A percentile compares a stretch with the other conserved stretches of the same genome.
Evolutionary conservation across 1,284 basidiomycete genomes (phyloP).

Genomic region (Tremellales sp.): DNA sequence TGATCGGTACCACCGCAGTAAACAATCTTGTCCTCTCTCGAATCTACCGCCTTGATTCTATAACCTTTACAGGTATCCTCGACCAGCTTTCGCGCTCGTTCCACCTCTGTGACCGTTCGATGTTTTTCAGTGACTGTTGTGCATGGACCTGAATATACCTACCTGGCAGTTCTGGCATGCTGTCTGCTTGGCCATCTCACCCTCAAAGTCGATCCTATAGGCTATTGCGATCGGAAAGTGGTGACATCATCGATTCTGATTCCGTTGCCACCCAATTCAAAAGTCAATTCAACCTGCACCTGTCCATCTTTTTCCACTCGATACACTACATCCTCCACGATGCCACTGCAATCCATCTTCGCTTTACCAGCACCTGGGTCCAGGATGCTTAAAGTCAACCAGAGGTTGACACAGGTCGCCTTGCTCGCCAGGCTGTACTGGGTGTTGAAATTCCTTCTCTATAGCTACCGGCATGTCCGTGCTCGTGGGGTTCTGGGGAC

Average conservation of each 20-base stretch:
- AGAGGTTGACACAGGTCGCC: constrained; percentile 17
- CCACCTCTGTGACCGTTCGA: constrained; percentile 56
- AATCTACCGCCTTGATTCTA: constrained; percentile 58
- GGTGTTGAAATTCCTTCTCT: constrained; percentile 20
- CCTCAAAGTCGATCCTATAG: not conserved
- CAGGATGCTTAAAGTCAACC: not conserved
- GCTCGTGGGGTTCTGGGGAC: constrained; percentile 60
- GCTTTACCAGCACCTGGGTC: not conserved
- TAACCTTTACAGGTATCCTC: constrained; percentile 58
- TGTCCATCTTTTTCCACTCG: not conserved
- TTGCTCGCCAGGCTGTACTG: constrained; percentile 19
- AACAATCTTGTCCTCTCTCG: constrained; percentile 65
- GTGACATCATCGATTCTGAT: not conserved
- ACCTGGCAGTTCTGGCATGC: constrained; percentile 67
- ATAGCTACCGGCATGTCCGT: constrained; percentile 59
- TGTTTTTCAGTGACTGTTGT: not conserved
- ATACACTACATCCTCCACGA: not conserved
- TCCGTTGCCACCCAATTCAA: constrained; percentile 1
- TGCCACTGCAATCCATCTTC: constrained; percentile 6
- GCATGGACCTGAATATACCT: constrained; percentile 5
- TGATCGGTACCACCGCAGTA: constrained; percentile 59
- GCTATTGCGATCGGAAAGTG: not conserved
- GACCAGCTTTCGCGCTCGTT: constrained; percentile 63
- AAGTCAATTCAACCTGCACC: not conserved
- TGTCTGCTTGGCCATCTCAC: no score